Conservation (phyloP, 768 basidiomycete genomes). For the Kwoniella heveanensis region DNA sequence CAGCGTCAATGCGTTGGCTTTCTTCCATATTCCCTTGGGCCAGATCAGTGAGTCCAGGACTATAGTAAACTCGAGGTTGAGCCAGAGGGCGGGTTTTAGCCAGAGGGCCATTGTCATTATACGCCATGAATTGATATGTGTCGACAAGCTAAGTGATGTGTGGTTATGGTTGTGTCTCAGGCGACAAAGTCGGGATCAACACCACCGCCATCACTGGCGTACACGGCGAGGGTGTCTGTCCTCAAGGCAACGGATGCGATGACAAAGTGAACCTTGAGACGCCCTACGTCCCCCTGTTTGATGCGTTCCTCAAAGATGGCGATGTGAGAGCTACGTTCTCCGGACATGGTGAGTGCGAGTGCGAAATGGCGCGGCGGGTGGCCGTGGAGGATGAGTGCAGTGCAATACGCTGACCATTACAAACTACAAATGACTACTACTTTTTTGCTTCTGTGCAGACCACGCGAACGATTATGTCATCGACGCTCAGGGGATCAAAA, state of each 20-base stretch:
- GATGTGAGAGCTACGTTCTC: slow-evolving; percentile 10
- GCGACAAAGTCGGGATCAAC: slow-evolving; percentile 1
- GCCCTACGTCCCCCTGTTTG: neutral
- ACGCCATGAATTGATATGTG: too few relatives aligned
- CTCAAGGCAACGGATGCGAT: slow-evolving; percentile 2
- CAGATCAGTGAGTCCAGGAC: slow-evolving; percentile 7
- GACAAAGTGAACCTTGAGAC: neutral
- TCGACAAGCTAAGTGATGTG: too few relatives aligned
- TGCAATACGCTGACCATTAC: too few relatives aligned
- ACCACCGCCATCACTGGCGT: neutral
- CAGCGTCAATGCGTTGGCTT: slow-evolving; percentile 3
- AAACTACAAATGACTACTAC: too few relatives aligned
- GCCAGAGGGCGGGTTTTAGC: too few relatives aligned
- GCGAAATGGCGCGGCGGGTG: too few relatives aligned
- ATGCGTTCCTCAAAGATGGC: neutral
- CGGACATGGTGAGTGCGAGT: slow-evolving; percentile 1
- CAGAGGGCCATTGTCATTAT: too few relatives aligned
- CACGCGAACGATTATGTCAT: slow-evolving; percentile 8
- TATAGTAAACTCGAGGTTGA: too few relatives aligned
- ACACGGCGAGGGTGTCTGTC: slow-evolving; percentile 9
- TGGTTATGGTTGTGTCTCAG: neutral
- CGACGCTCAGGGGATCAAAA: slow-evolving; percentile 4
- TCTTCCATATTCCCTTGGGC: slow-evolving; percentile 12
- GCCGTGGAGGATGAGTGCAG: too few relatives aligned
- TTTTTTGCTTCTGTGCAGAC: neutral